Conservation (phyloP, 2,329 filamentous ascomycete species). For the Myrmaecium sp. region DNA sequence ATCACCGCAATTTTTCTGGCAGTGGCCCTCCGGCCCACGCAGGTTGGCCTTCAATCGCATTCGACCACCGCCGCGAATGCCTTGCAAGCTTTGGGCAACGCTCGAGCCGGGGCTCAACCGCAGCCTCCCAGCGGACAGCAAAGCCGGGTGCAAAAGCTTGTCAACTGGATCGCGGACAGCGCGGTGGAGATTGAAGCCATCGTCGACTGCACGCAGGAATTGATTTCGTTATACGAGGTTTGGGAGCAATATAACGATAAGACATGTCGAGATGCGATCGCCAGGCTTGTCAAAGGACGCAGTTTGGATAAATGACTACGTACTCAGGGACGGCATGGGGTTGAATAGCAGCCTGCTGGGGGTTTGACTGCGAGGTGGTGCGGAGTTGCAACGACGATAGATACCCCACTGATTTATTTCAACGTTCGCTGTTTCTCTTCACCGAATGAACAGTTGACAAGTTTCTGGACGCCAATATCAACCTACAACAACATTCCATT, state of each 20-base stretch:
- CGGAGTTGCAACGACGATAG: too few relatives aligned
- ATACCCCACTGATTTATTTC: too few relatives aligned
- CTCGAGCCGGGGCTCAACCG: constrained; percentile 5
- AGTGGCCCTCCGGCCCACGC: constrained; percentile 59
- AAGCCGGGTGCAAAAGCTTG: constrained; percentile 46
- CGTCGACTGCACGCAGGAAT: constrained; percentile 79
- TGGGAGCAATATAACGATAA: constrained; percentile 52
- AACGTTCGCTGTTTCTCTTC: too few relatives aligned
- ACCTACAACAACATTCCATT: too few relatives aligned
- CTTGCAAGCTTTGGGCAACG: constrained; percentile 19
- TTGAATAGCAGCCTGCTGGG: too few relatives aligned
- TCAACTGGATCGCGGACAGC: constrained; percentile 73
- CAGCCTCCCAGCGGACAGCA: constrained; percentile 21
- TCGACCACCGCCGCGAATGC: constrained; percentile 22
- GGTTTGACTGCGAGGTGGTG: too few relatives aligned
- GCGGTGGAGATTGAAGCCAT: constrained; percentile 70
- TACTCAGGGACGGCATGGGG: too few relatives aligned
- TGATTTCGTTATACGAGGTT: constrained; percentile 73
- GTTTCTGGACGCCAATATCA: too few relatives aligned
- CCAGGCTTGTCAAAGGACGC: constrained; percentile 43
- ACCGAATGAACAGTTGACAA: too few relatives aligned
- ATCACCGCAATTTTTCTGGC: constrained; percentile 71
- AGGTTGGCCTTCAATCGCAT: constrained; percentile 29
- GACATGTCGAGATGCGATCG: constrained; percentile 45
- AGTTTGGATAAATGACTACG: constrained; percentile 38